These are phyloP conservation scores for Thermomucor indicae-seudaticae DNA, from an alignment of 371 early-diverging fungal species.

Conservation along the genomic window DNA sequence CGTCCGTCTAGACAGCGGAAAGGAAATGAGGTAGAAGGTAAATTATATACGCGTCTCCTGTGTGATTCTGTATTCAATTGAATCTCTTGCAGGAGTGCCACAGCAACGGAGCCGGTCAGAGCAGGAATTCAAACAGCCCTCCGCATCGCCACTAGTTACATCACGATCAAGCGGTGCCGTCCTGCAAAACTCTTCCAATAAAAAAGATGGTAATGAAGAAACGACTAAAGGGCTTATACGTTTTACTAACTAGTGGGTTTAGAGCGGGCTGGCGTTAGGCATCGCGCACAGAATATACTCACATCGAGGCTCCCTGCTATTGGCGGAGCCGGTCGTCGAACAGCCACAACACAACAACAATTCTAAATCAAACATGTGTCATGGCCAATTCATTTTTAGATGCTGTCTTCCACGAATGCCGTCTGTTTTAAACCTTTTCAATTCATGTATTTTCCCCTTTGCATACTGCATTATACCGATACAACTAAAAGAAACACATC, in stretches of 20 bases:
- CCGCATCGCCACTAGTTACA: neutral
- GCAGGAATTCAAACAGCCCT: constrained; percentile 26
- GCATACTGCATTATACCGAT: too few relatives aligned
- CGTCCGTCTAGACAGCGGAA: neutral
- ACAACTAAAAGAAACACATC: too few relatives aligned
- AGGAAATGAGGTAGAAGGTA: neutral
- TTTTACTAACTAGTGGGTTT: constrained; percentile 1
- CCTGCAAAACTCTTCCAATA: neutral
- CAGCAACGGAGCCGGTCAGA: constrained; percentile 31
- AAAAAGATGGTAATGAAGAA: constrained; percentile 5
- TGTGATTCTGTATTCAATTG: constrained; percentile 1
- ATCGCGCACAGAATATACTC: constrained; percentile 24
- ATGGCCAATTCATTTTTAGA: too few relatives aligned
- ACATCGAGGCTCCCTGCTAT: constrained; percentile 6
- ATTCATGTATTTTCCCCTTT: neutral
- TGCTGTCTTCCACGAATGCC: too few relatives aligned
- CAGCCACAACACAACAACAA: neutral
- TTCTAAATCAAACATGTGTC: too few relatives aligned
- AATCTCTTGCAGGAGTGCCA: neutral
- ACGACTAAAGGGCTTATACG: neutral
- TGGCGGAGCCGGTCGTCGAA: neutral
- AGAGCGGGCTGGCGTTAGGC: constrained; percentile 9
- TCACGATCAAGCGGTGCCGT: constrained; percentile 5
- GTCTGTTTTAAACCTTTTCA: neutral
- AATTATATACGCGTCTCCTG: constrained; percentile 4